Conservation (phyloP, 2,329 filamentous ascomycete genomes). For the Basipetospora chlamydospora region DNA sequence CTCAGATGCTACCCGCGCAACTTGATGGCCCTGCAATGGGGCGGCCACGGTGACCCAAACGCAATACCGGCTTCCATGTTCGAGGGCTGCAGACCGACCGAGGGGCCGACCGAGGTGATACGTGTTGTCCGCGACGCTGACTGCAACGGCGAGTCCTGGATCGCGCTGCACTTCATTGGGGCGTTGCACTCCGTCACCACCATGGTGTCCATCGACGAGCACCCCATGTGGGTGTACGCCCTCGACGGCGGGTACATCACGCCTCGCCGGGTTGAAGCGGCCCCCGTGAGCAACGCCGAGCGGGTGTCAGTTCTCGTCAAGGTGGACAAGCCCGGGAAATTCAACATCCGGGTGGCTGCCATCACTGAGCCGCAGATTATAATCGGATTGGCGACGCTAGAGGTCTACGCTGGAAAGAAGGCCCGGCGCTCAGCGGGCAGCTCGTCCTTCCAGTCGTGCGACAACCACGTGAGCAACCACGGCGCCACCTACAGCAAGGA, state of each 20-base stretch:
- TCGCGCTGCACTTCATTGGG: slow-evolving; percentile 40
- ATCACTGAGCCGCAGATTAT: slow-evolving; percentile 37
- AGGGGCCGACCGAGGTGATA: slow-evolving; percentile 28
- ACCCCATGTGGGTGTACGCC: slow-evolving; percentile 37
- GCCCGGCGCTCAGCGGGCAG: too few relatives aligned
- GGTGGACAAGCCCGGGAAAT: slow-evolving; percentile 31
- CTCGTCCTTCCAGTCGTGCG: too few relatives aligned
- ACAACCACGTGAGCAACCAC: too few relatives aligned
- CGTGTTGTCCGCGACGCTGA: slow-evolving; percentile 14
- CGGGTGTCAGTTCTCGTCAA: slow-evolving; percentile 36
- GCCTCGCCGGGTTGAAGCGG: slow-evolving; percentile 32
- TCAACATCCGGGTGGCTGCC: slow-evolving; percentile 38
- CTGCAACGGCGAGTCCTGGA: slow-evolving; percentile 24
- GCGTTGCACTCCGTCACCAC: slow-evolving; percentile 30
- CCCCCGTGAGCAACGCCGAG: slow-evolving; percentile 34
- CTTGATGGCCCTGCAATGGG: slow-evolving; percentile 1
- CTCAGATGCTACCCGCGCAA: slow-evolving; percentile 2
- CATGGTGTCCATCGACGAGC: slow-evolving; percentile 34
- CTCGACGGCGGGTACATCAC: slow-evolving; percentile 39
- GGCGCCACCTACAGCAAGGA: too few relatives aligned
- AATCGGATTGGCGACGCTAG: slow-evolving; percentile 33
- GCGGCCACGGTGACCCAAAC: slow-evolving; percentile 3
- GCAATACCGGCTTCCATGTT: slow-evolving; percentile 17
- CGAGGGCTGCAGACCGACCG: slow-evolving; percentile 30
- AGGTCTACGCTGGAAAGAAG: too few relatives aligned